A percentile compares a stretch with the other conserved stretches of the same genome.
Evolutionary conservation across 2,329 filamentous ascomycete genomes (phyloP).

Genomic region (Bertia moriformis): DNA sequence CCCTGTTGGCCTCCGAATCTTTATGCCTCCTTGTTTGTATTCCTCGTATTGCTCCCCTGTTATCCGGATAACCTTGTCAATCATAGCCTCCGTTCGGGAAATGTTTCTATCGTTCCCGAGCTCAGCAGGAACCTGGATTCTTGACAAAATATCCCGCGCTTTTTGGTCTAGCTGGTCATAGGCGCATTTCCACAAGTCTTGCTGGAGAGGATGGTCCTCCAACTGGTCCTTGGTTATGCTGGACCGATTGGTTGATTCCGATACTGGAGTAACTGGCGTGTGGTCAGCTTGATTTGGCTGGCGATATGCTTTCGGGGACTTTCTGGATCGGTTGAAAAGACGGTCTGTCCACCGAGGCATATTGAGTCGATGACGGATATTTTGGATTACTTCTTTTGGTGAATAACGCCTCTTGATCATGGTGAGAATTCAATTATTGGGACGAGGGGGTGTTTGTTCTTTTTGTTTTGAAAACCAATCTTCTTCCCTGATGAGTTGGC

Average conservation of each 20-base stretch:
- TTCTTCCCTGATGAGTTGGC: background rate
- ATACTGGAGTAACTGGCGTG: background rate
- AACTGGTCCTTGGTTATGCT: too few relatives aligned
- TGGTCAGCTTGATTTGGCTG: background rate
- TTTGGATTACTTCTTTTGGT: background rate
- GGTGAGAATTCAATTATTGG: background rate
- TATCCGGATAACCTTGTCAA: background rate
- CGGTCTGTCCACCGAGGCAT: too few relatives aligned
- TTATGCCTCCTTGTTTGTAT: background rate
- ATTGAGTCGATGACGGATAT: too few relatives aligned
- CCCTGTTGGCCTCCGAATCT: constrained; percentile 1
- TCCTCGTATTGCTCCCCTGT: background rate
- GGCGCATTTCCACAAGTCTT: constrained; percentile 7
- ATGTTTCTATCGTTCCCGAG: background rate
- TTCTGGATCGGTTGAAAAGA: background rate
- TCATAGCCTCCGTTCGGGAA: constrained; percentile 2
- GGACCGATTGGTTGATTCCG: background rate
- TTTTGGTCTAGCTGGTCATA: constrained; percentile 5
- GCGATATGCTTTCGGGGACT: background rate
- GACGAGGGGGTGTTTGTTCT: background rate
- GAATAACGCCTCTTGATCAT: background rate
- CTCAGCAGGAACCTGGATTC: background rate
- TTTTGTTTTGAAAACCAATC: background rate
- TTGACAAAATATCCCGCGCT: constrained; percentile 4
- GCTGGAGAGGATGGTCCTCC: background rate